Percentiles rank a stretch among this genome's conserved stretches.
Conservation (phyloP, 495 filamentous ascomycete species). For the Trichoderma reesei region DNA sequence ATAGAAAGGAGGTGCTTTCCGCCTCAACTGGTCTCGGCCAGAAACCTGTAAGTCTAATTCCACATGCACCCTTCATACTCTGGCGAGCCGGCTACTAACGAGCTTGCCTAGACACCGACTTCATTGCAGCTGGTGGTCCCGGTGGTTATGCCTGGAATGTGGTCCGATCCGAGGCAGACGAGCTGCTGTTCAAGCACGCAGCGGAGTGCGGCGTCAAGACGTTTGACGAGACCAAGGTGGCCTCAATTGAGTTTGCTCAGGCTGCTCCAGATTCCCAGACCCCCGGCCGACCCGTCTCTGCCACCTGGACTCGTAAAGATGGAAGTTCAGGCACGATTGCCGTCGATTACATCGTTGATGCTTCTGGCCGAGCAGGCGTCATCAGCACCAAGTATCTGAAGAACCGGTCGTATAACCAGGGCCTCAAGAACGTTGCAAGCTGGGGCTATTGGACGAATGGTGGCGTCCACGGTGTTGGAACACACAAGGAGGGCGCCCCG, state of each 20-base stretch:
- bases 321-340: conserved; percentile 23
- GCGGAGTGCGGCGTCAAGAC: conserved; percentile 31
- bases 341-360: conserved; percentile 39
- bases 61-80: no score
- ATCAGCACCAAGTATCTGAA: conserved; percentile 35
- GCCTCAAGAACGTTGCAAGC: conserved; percentile 34
- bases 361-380: conserved; percentile 30
- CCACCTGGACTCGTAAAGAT: conserved; percentile 31
- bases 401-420: conserved; percentile 30
- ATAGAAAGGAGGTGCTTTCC: no score
- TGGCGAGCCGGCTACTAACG: neutral
- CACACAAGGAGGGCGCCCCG: conserved; percentile 22
- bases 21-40: no score
- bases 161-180: conserved; percentile 41
- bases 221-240: conserved; percentile 39
- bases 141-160: conserved; percentile 41
- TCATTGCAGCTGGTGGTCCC: conserved; percentile 33
- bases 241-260: conserved; percentile 25
- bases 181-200: conserved; percentile 43
- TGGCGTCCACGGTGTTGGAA: conserved; percentile 22
- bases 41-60: no score
- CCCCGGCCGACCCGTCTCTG: conserved; percentile 36
- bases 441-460: conserved; percentile 37
- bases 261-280: conserved; percentile 14
- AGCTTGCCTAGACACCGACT: conserved; percentile 31